A percentile compares a stretch with the other conserved stretches of the same genome.
Conservation (phyloP, 2,329 filamentous ascomycete genomes). For the Nigrospora oryzae region DNA sequence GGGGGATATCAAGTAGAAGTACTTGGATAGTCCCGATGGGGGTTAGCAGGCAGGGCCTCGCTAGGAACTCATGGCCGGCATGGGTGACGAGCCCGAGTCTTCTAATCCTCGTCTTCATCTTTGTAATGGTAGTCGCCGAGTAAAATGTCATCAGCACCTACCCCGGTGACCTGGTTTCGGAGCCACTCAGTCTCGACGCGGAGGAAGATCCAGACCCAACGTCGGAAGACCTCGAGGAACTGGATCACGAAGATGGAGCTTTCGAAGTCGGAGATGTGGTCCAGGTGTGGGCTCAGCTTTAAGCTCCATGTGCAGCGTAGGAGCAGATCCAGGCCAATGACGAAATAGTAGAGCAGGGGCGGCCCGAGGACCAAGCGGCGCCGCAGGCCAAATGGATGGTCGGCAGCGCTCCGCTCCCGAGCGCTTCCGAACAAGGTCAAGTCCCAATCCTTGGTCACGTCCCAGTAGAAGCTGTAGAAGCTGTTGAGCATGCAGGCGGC, state of each 20-base stretch:
- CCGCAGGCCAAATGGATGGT: slow-evolving; percentile 72
- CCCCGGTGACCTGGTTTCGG: slow-evolving; percentile 41
- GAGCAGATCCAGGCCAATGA: slow-evolving; percentile 69
- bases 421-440: slow-evolving; percentile 66
- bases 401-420: slow-evolving; percentile 44
- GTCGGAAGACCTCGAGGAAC: slow-evolving; percentile 73
- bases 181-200: slow-evolving; percentile 91
- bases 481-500: slow-evolving; percentile 73
- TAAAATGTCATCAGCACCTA: slow-evolving; percentile 64
- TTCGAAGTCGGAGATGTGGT: slow-evolving; percentile 80
- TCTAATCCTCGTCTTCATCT: slow-evolving; percentile 43
- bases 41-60: too few species aligned
- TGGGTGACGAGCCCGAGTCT: background rate
- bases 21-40: too few species aligned
- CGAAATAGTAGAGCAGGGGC: slow-evolving; percentile 71
- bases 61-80: too few species aligned
- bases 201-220: slow-evolving; percentile 98
- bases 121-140: slow-evolving; percentile 62
- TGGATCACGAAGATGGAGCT: slow-evolving; percentile 83
- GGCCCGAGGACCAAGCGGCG: slow-evolving; percentile 64
- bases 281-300: slow-evolving; percentile 74
- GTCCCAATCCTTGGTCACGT: slow-evolving; percentile 95
- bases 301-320: slow-evolving; percentile 87
- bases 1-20: too few species aligned
- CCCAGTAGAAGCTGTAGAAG: slow-evolving; percentile 97